Evolutionary conservation across 108 stramenopile genomes (phyloP).

Genomic region (Mediolabrus comicus): DNA sequence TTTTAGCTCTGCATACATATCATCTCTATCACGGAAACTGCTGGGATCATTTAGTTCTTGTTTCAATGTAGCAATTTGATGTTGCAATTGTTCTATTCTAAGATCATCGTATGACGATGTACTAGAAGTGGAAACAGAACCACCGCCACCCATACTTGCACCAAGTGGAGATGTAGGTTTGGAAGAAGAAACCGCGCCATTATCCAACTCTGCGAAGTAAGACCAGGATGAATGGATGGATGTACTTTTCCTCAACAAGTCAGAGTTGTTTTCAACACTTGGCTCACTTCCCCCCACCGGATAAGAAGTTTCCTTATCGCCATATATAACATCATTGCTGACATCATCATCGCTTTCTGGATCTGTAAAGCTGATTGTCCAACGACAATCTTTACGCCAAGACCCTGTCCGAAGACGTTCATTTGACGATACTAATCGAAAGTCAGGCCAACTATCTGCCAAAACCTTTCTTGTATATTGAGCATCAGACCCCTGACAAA

Average conservation of each 20-base stretch:
- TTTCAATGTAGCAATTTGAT: slow-evolving; percentile 52
- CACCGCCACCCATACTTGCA: neutral
- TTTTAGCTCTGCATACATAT: slow-evolving; percentile 59
- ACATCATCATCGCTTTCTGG: neutral
- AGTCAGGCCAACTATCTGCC: slow-evolving; percentile 1
- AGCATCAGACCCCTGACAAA: slow-evolving; percentile 6
- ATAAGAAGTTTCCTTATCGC: neutral
- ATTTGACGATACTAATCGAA: neutral
- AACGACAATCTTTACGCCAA: slow-evolving; percentile 23
- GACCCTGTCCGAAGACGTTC: slow-evolving; percentile 3
- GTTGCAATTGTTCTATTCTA: slow-evolving; percentile 39
- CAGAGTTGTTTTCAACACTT: neutral
- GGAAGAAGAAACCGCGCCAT: slow-evolving; percentile 1
- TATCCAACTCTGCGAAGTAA: slow-evolving; percentile 16
- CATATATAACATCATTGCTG: neutral
- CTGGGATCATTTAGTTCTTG: slow-evolving; percentile 53
- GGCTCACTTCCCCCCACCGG: neutral
- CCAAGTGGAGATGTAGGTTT: slow-evolving; percentile 7
- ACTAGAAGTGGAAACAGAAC: neutral
- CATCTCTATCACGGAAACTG: slow-evolving; percentile 63
- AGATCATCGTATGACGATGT: neutral
- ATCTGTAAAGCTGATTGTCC: slow-evolving; percentile 18
- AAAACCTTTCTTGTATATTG: neutral
- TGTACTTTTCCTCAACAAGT: slow-evolving; percentile 14
- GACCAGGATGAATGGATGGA: slow-evolving; percentile 43